Percentiles rank a stretch among this genome's conserved stretches.
These are phyloP conservation scores for Wickerhamomyces sydowiorum DNA, from an alignment of 805 yeast genomes.

Conservation along the genomic window DNA sequence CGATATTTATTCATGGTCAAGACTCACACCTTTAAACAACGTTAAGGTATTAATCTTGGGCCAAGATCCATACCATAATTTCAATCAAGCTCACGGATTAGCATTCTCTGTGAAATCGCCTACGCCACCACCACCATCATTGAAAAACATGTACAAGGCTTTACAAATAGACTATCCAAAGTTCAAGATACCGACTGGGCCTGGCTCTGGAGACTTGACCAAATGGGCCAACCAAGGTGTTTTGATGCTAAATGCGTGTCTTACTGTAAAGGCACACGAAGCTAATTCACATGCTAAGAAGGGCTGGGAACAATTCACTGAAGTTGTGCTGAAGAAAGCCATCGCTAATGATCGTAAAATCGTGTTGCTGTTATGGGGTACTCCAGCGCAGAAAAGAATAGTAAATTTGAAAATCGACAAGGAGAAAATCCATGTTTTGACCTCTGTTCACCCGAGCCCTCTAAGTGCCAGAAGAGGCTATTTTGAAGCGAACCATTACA, in stretches of 20 bases:
- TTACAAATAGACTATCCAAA: conserved; percentile 68
- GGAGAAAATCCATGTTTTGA: conserved; percentile 44
- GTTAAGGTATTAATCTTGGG: conserved; percentile 83
- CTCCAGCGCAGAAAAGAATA: conserved; percentile 36
- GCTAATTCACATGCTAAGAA: conserved; percentile 87
- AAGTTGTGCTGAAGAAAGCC: conserved; percentile 58
- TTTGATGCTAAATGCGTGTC: conserved; percentile 74
- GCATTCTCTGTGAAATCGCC: conserved; percentile 91
- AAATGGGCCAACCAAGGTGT: conserved; percentile 90
- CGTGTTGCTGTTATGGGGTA: conserved; percentile 30
- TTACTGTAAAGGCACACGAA: conserved; percentile 88
- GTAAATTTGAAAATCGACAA: conserved; percentile 22
- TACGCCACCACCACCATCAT: conserved; percentile 81
- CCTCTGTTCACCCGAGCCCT: conserved; percentile 92
- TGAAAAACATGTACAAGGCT: conserved; percentile 81
- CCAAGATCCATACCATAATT: conserved; percentile 94
- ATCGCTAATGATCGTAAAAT: conserved; percentile 24
- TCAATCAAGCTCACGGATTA: conserved; percentile 91
- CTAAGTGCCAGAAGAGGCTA: conserved; percentile 85
- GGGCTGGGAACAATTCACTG: conserved; percentile 94
- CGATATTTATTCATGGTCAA: conserved; percentile 88
- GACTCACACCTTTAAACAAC: conserved; percentile 67
- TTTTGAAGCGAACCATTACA: conserved; percentile 72
- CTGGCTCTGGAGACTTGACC: conserved; percentile 56
- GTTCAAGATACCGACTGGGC: conserved; percentile 47